These are phyloP conservation scores for Cavenderia fasciculata DNA, from an alignment of 78 protist genomes.

Conservation along the genomic window DNA sequence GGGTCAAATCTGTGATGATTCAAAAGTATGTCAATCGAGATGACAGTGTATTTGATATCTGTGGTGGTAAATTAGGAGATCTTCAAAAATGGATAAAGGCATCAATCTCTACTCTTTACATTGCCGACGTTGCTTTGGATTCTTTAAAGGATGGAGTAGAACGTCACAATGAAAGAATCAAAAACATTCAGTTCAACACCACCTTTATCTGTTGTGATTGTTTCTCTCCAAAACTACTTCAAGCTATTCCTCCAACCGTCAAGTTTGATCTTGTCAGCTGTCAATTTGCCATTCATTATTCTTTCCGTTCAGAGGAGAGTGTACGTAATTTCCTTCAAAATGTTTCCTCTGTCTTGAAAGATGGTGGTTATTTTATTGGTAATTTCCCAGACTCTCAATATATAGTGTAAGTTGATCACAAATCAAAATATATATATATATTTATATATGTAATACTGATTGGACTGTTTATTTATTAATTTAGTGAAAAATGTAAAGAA, in stretches of 20 bases:
- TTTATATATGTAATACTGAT: background rate
- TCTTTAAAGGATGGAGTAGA: slow-evolving; percentile 67
- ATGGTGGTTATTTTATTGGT: slow-evolving; percentile 77
- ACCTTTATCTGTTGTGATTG: slow-evolving; percentile 48
- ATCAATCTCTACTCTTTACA: slow-evolving; percentile 12
- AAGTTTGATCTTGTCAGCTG: slow-evolving; percentile 86
- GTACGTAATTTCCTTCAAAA: slow-evolving; percentile 73
- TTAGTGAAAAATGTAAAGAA: slow-evolving; percentile 65
- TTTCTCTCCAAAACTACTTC: slow-evolving; percentile 35
- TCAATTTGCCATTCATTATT: slow-evolving; percentile 88
- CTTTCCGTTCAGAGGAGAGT: slow-evolving; percentile 78
- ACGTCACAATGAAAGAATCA: slow-evolving; percentile 8
- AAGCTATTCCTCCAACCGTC: slow-evolving; percentile 11
- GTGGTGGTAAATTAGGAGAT: slow-evolving; percentile 88
- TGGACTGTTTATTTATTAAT: background rate
- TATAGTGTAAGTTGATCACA: slow-evolving; percentile 50
- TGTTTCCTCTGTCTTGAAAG: slow-evolving; percentile 60
- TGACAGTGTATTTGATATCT: slow-evolving; percentile 74
- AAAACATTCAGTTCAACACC: slow-evolving; percentile 1
- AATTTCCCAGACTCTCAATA: slow-evolving; percentile 69
- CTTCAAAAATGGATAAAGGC: slow-evolving; percentile 80
- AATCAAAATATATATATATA: background rate
- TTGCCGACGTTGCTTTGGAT: slow-evolving; percentile 76
- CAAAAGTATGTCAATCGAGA: slow-evolving; percentile 22
- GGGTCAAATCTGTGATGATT: slow-evolving; percentile 85